phyloP scores from a whole-genome alignment of 108 stramenopile species.

The Discostella stelligeroides region DNA sequence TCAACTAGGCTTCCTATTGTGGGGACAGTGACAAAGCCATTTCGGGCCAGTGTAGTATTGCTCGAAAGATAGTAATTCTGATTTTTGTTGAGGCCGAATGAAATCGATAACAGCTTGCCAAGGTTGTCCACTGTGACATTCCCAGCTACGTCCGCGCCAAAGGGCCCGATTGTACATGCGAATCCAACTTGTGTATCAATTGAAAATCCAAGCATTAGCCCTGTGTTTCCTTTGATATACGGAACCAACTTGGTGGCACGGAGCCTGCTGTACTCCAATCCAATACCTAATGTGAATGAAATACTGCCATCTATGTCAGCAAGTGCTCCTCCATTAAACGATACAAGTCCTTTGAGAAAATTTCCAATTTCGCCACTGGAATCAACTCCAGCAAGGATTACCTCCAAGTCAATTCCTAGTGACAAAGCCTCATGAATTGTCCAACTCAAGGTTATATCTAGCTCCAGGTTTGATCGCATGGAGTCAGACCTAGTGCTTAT shows the following conservation, averaged over 20 bases:
- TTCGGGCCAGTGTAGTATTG: background rate
- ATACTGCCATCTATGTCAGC: slow-evolving; percentile 17
- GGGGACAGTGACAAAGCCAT: slow-evolving; percentile 8
- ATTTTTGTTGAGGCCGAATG: slow-evolving; percentile 25
- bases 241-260: slow-evolving; percentile 8
- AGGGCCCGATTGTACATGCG: slow-evolving; percentile 27
- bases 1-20: slow-evolving; percentile 12
- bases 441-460: slow-evolving; percentile 24
- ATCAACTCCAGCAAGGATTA: slow-evolving; percentile 25
- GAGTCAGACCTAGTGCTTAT: slow-evolving; percentile 5
- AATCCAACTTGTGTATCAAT: slow-evolving; percentile 19
- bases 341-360: slow-evolving; percentile 14
- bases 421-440: slow-evolving; percentile 8
- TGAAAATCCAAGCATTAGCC: slow-evolving; percentile 19
- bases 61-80: slow-evolving; percentile 42
- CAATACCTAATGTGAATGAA: slow-evolving; percentile 30
- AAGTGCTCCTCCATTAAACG: slow-evolving; percentile 15
- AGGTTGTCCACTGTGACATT: slow-evolving; percentile 15
- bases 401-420: slow-evolving; percentile 30
- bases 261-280: slow-evolving; percentile 19
- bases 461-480: slow-evolving; percentile 2
- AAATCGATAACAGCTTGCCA: slow-evolving; percentile 17
- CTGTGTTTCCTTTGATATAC: slow-evolving; percentile 41
- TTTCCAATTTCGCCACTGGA: slow-evolving; percentile 15
- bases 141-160: slow-evolving; percentile 18